phyloP scores from a whole-genome alignment of 345 rosid genomes.

The Euphorbia peplus region DNA sequence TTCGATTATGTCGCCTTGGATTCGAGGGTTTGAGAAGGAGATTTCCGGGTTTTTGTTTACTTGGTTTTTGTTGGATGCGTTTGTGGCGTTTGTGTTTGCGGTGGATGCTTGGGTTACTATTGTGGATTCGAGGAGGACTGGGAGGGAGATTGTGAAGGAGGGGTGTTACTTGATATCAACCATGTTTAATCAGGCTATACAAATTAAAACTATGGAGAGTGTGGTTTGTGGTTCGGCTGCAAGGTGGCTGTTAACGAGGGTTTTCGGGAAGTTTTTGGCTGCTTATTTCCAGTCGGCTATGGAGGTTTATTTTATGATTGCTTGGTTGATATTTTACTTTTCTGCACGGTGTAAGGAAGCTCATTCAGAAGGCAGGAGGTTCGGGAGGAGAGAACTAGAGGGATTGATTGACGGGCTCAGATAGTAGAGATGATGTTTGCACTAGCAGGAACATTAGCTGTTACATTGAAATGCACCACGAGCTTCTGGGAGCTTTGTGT shows the following conservation, averaged over 20 bases:
- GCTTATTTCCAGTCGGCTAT: conserved; percentile 57
- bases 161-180: conserved; percentile 72
- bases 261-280: conserved; percentile 57
- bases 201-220: conserved; percentile 75
- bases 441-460: conserved; percentile 28
- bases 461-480: conserved; percentile 25
- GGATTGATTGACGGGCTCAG: conserved; percentile 63
- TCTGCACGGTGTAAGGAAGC: conserved; percentile 74
- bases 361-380: conserved; percentile 59
- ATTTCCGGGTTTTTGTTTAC: conserved; percentile 79
- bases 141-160: conserved; percentile 85
- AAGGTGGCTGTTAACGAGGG: conserved; percentile 49
- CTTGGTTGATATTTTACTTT: conserved; percentile 82
- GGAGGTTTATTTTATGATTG: conserved; percentile 89
- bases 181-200: conserved; percentile 71
- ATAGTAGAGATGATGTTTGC: conserved; percentile 36
- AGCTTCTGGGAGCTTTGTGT: conserved; percentile 30
- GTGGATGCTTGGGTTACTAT: conserved; percentile 86
- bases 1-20: conserved; percentile 79
- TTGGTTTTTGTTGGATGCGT: conserved; percentile 77
- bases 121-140: conserved; percentile 76
- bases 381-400: conserved; percentile 84
- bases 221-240: conserved; percentile 70
- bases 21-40: conserved; percentile 76
- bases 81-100: conserved; percentile 57